These are phyloP conservation scores for Lentinus brumalis DNA, from an alignment of 768 basidiomycete genomes.

Conservation along the genomic window DNA sequence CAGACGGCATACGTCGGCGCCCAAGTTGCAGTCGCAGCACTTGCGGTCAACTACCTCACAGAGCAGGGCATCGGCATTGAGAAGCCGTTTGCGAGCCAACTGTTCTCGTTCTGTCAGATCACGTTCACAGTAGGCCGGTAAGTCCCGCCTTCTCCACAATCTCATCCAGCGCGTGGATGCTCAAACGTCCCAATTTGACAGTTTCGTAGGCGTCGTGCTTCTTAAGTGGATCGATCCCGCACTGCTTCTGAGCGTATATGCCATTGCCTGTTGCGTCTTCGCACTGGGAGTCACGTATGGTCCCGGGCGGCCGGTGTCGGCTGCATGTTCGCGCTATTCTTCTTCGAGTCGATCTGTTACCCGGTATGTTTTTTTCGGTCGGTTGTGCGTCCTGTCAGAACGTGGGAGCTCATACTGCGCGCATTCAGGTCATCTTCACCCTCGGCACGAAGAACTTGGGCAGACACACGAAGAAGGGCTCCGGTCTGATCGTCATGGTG, in stretches of 20 bases:
- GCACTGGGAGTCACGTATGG: slow-evolving; percentile 51
- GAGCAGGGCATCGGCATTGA: slow-evolving; percentile 60
- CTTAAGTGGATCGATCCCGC: slow-evolving; percentile 69
- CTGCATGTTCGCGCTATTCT: slow-evolving; percentile 66
- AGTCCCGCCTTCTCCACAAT: slow-evolving; percentile 12
- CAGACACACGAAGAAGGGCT: slow-evolving; percentile 59
- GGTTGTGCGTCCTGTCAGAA: neutral
- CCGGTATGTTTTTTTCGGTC: slow-evolving; percentile 41
- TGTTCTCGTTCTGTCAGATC: slow-evolving; percentile 75
- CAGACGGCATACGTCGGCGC: slow-evolving; percentile 71
- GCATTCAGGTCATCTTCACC: slow-evolving; percentile 56
- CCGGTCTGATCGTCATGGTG: slow-evolving; percentile 66
- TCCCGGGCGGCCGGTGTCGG: slow-evolving; percentile 53
- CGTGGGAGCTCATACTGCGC: neutral
- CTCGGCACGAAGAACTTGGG: slow-evolving; percentile 67
- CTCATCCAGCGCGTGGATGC: slow-evolving; percentile 10
- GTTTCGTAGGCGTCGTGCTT: slow-evolving; percentile 62
- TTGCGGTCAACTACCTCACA: slow-evolving; percentile 71
- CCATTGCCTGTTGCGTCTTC: slow-evolving; percentile 52
- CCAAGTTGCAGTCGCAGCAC: slow-evolving; percentile 65
- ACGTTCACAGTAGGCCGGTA: slow-evolving; percentile 65
- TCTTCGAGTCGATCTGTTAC: slow-evolving; percentile 78
- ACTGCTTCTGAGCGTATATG: slow-evolving; percentile 57
- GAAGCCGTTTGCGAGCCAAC: slow-evolving; percentile 54
- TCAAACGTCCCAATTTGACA: slow-evolving; percentile 25